A percentile compares a stretch with the other conserved stretches of the same genome.
phyloP scores from a whole-genome alignment of 2,329 filamentous ascomycete genomes.

The Tolypocladium pustulatum region DNA sequence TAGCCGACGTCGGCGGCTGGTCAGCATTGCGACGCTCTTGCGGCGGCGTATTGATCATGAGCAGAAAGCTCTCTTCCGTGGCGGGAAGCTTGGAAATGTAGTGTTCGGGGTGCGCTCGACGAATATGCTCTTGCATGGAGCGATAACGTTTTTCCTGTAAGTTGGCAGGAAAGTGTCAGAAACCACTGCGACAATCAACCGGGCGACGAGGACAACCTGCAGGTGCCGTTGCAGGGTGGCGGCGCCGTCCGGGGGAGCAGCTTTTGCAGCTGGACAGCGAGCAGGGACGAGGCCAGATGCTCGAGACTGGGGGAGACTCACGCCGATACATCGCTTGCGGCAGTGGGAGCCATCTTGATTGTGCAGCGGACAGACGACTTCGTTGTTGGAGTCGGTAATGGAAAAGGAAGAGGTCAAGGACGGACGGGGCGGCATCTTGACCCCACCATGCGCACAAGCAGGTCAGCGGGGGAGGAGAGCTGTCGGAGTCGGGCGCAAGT shows the following conservation, averaged over 20 bases:
- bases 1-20: conserved; percentile 19
- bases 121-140: conserved; percentile 99
- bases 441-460: conserved; percentile 40
- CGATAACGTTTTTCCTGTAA: conserved; percentile 85
- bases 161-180: conserved; percentile 13
- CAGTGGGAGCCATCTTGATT: conserved; percentile 97
- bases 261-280: background rate
- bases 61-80: conserved; percentile 91
- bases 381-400: conserved; percentile 83
- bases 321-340: conserved; percentile 93
- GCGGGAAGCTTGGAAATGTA: conserved; percentile 97
- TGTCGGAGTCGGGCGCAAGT: background rate
- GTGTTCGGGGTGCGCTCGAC: conserved; percentile 89
- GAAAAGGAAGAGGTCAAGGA: conserved; percentile 85
- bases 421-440: conserved; percentile 80
- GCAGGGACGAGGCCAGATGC: background rate
- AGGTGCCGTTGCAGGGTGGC: background rate
- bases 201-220: background rate
- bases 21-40: conserved; percentile 51
- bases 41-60: conserved; percentile 90
- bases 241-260: background rate
- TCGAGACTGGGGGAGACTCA: conserved; percentile 47
- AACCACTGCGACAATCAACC: background rate
- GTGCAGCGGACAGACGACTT: conserved; percentile 90
- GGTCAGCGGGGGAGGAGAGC: conserved; percentile 15